Conservation (phyloP, 2,329 filamentous ascomycete genomes). For the Fusarium devonianum region DNA sequence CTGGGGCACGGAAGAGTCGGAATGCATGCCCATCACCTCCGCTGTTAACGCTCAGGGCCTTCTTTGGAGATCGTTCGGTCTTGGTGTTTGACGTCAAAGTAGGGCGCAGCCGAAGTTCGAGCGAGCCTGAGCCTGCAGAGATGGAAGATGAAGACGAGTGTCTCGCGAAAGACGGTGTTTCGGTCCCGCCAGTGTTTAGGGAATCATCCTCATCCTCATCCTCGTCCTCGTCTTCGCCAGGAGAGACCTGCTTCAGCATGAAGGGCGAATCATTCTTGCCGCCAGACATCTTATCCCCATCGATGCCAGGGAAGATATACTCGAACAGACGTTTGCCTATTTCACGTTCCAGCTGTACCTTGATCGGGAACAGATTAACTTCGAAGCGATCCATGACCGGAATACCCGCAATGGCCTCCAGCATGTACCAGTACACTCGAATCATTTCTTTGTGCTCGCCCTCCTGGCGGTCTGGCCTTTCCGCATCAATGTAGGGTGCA, state of each 20-base stretch:
- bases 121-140: conserved; percentile 71
- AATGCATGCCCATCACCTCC: conserved; percentile 58
- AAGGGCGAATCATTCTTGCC: conserved; percentile 69
- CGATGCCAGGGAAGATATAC: conserved; percentile 92
- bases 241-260: conserved; percentile 52
- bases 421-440: conserved; percentile 95
- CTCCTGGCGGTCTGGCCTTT: conserved; percentile 53
- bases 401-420: conserved; percentile 97
- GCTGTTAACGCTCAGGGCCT: conserved; percentile 58
- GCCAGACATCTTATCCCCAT: conserved; percentile 57
- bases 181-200: conserved; percentile 49
- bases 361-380: conserved; percentile 90
- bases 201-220: conserved; percentile 60
- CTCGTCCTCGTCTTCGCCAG: conserved; percentile 57
- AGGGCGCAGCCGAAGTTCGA: conserved; percentile 83
- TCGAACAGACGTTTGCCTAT: conserved; percentile 93
- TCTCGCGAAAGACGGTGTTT: conserved; percentile 51
- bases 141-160: conserved; percentile 56
- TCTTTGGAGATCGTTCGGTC: conserved; percentile 49
- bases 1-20: conserved; percentile 57
- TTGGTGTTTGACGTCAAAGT: conserved; percentile 71
- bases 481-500: conserved; percentile 80
- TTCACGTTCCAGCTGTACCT: conserved; percentile 91
- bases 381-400: conserved; percentile 97
- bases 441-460: conserved; percentile 79